Conservation (phyloP, 2,329 filamentous ascomycete species). For the Drechslerella dactyloides region DNA sequence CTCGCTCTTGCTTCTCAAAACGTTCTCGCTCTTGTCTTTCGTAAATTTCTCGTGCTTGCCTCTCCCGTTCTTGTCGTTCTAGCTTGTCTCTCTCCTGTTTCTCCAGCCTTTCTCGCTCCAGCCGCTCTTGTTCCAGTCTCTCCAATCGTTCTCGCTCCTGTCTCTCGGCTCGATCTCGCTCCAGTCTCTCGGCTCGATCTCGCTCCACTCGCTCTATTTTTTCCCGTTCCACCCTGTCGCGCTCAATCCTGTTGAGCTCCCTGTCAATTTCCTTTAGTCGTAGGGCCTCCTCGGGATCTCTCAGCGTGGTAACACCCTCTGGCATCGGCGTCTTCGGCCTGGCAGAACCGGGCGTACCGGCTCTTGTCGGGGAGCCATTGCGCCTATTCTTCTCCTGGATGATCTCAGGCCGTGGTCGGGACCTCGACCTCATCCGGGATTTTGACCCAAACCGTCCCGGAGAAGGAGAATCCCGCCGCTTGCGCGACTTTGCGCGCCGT, state of each 20-base stretch:
- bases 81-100: background rate
- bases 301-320: background rate
- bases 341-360: slow-evolving; percentile 13
- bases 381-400: slow-evolving; percentile 13
- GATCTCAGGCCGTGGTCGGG: slow-evolving; percentile 38
- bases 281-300: slow-evolving; percentile 11
- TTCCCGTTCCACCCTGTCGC: slow-evolving; percentile 22
- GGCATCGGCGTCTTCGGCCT: slow-evolving; percentile 38
- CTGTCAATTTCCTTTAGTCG: slow-evolving; percentile 21
- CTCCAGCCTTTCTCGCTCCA: slow-evolving; percentile 3
- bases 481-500: slow-evolving; percentile 31
- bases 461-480: slow-evolving; percentile 27
- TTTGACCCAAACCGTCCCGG: slow-evolving; percentile 29
- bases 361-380: slow-evolving; percentile 6
- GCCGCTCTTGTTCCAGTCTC: background rate
- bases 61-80: background rate
- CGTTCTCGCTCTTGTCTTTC: background rate
- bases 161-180: background rate
- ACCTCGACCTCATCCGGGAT: slow-evolving; percentile 38
- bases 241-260: slow-evolving; percentile 21
- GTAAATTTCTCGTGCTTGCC: background rate
- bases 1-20: slow-evolving; percentile 11
- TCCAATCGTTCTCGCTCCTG: background rate
- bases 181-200: background rate
- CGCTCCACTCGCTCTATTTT: background rate